phyloP scores from a whole-genome alignment of 2,329 filamentous ascomycete genomes.

The Colletotrichum eremochloae region DNA sequence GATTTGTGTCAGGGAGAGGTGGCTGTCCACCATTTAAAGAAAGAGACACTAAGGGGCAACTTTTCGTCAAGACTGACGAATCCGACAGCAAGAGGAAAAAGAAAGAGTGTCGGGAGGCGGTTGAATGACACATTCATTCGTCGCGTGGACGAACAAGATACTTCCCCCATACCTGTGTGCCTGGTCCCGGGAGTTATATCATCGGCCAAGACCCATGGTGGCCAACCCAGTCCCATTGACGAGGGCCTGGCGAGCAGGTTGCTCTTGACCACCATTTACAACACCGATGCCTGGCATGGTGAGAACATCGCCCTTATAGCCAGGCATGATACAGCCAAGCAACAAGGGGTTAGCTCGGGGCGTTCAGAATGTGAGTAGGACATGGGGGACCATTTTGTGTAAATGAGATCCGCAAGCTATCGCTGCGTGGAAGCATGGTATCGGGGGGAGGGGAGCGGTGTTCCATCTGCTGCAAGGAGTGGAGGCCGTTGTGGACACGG shows the following conservation, averaged over 20 bases:
- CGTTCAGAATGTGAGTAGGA: background rate
- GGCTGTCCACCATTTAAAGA: conserved; percentile 17
- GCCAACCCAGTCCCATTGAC: background rate
- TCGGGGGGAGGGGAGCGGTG: background rate
- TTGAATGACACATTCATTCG: conserved; percentile 9
- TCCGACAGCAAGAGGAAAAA: conserved; percentile 8
- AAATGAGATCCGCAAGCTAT: conserved; percentile 26
- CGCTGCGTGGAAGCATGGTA: background rate
- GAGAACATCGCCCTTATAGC: conserved; percentile 6
- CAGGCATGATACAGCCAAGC: conserved; percentile 14
- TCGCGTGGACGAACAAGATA: conserved; percentile 7
- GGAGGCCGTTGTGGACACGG: background rate
- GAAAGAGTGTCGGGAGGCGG: conserved; percentile 2
- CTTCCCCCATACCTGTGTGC: background rate
- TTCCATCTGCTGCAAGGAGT: background rate
- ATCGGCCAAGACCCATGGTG: conserved; percentile 13
- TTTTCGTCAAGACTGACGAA: conserved; percentile 13
- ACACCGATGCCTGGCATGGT: background rate
- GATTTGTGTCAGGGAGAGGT: conserved; percentile 2
- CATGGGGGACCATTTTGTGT: background rate
- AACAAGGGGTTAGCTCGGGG: conserved; percentile 5
- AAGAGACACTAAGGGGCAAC: background rate
- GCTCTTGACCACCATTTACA: background rate
- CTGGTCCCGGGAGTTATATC: conserved; percentile 5
- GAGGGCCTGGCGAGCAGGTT: conserved; percentile 4